phyloP scores from a whole-genome alignment of 352 stramenopile genomes.

The Globisporangium paddicum region DNA sequence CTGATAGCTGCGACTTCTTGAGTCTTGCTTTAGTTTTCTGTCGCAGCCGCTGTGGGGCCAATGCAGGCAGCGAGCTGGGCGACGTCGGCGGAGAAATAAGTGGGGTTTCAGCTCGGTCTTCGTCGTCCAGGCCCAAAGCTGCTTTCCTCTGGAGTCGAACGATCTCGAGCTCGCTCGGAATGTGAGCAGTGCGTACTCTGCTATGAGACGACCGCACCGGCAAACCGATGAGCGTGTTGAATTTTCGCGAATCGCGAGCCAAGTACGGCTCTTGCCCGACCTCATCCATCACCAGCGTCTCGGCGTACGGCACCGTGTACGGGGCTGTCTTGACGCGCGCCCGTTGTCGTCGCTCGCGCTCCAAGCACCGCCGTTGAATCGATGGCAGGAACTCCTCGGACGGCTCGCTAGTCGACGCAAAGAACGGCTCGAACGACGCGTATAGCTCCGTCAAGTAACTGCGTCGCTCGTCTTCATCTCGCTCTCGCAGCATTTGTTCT shows the following conservation, averaged over 20 bases:
- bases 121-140: conserved; percentile 14
- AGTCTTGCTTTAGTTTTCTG: conserved; percentile 14
- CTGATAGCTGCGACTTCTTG: conserved; percentile 4
- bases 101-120: conserved; percentile 19
- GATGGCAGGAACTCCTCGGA: conserved; percentile 49
- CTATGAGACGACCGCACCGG: conserved; percentile 25
- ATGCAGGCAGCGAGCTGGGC: background rate
- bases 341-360: conserved; percentile 14
- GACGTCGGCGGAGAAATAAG: background rate
- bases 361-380: conserved; percentile 32
- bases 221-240: conserved; percentile 47
- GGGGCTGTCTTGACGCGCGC: conserved; percentile 6
- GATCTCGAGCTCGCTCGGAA: conserved; percentile 35
- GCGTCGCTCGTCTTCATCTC: conserved; percentile 19
- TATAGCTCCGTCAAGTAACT: conserved; percentile 48
- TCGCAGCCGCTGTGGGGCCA: conserved; percentile 9
- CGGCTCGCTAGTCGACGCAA: conserved; percentile 24
- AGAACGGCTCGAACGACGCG: conserved; percentile 52
- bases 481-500: conserved; percentile 25
- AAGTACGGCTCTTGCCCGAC: conserved; percentile 46
- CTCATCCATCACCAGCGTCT: conserved; percentile 37
- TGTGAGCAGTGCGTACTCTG: conserved; percentile 22
- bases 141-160: conserved; percentile 27
- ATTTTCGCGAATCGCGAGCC: conserved; percentile 47
- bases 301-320: conserved; percentile 35